These are phyloP conservation scores for Candida frijolesensis DNA, from an alignment of 1,139 yeast genomes.

Conservation along the genomic window DNA sequence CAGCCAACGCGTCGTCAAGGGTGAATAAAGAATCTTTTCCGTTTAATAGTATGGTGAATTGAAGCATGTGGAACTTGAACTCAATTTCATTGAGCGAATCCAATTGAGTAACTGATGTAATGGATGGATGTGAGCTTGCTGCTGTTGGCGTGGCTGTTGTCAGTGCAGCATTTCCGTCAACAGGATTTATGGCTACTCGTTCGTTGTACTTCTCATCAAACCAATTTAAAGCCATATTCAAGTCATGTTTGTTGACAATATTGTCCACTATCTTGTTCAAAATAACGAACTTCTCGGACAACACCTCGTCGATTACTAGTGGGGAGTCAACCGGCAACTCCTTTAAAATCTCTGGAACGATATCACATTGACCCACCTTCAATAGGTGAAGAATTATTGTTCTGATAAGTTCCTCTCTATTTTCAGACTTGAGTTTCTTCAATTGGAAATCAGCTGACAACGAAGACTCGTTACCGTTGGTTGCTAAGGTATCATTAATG, in stretches of 20 bases:
- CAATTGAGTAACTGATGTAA: neutral
- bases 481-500: neutral
- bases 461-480: neutral
- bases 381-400: conserved; percentile 44
- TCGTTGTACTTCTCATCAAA: conserved; percentile 28
- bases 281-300: conserved; percentile 30
- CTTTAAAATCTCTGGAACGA: conserved; percentile 35
- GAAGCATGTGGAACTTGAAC: conserved; percentile 65
- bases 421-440: conserved; percentile 24
- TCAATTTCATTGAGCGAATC: conserved; percentile 36
- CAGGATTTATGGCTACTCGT: conserved; percentile 4
- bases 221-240: conserved; percentile 39
- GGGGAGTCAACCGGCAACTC: conserved; percentile 21
- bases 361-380: conserved; percentile 45
- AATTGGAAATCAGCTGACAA: conserved; percentile 15
- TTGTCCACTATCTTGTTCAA: conserved; percentile 42
- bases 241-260: conserved; percentile 35
- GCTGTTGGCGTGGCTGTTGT: neutral
- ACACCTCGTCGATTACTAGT: conserved; percentile 25
- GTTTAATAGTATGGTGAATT: conserved; percentile 49
- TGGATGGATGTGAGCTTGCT: neutral
- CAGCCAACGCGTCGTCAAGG: conserved; percentile 38
- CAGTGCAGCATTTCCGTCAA: neutral
- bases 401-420: conserved; percentile 39
- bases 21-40: conserved; percentile 20